A percentile compares a stretch with the other conserved stretches of the same genome.
Conservation (phyloP, 768 basidiomycete species). For the Phylloporus sp. region DNA sequence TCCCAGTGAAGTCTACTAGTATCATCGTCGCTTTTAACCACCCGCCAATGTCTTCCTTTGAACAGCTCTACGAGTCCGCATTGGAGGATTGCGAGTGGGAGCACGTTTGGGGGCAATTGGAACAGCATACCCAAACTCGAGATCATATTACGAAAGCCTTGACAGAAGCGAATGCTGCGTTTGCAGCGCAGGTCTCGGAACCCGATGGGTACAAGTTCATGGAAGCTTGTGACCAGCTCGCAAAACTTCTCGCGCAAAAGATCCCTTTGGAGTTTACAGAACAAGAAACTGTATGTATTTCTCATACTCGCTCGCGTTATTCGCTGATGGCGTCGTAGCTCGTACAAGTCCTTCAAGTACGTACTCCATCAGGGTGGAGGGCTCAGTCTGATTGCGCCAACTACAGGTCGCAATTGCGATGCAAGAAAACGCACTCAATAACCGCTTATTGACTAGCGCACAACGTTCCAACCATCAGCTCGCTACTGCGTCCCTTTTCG, state of each 20-base stretch:
- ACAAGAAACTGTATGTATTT: slow-evolving; percentile 11
- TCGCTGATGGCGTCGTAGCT: slow-evolving; percentile 11
- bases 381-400: neutral
- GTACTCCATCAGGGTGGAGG: neutral
- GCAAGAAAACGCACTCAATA: slow-evolving; percentile 24
- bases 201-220: slow-evolving; percentile 11
- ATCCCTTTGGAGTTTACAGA: neutral
- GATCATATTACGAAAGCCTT: slow-evolving; percentile 4
- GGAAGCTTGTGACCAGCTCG: slow-evolving; percentile 10
- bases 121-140: neutral
- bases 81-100: slow-evolving; percentile 3
- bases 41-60: slow-evolving; percentile 9
- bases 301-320: neutral
- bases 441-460: neutral
- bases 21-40: neutral
- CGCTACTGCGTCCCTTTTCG: slow-evolving; percentile 4
- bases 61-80: neutral
- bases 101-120: neutral
- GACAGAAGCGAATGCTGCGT: slow-evolving; percentile 9
- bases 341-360: slow-evolving; percentile 19
- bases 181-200: slow-evolving; percentile 11
- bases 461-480: slow-evolving; percentile 9
- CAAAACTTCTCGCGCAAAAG: slow-evolving; percentile 6
- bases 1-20: neutral
- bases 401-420: slow-evolving; percentile 19